phyloP scores from a whole-genome alignment of 495 filamentous ascomycete species.

The Trichoderma virens region DNA sequence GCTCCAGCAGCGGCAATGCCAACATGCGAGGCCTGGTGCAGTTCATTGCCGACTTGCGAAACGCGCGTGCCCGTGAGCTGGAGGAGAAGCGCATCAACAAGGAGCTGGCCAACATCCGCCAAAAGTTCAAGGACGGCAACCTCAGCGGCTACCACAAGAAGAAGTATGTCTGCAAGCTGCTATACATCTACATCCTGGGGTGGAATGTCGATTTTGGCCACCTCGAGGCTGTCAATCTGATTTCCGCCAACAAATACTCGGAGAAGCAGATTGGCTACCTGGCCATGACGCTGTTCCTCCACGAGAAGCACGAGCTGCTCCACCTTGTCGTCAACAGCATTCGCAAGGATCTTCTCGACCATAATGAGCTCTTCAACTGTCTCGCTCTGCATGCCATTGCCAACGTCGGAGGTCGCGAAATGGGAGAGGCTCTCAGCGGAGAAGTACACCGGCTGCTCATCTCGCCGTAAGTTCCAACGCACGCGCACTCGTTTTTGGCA shows the following conservation, averaged over 20 bases:
- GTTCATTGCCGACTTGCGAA: slow-evolving; percentile 96
- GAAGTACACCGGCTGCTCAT: slow-evolving; percentile 95
- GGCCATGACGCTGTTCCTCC: slow-evolving; percentile 92
- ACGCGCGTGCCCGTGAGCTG: slow-evolving; percentile 87
- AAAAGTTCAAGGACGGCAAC: slow-evolving; percentile 81
- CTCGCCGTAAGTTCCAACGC: slow-evolving; percentile 66
- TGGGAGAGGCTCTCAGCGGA: slow-evolving; percentile 86
- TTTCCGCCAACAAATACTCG: slow-evolving; percentile 93
- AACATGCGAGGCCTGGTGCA: slow-evolving; percentile 87
- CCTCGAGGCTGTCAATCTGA: slow-evolving; percentile 94
- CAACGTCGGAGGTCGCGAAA: slow-evolving; percentile 92
- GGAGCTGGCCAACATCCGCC: slow-evolving; percentile 94
- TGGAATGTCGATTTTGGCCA: slow-evolving; percentile 99
- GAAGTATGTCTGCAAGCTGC: slow-evolving; percentile 99
- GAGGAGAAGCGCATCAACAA: slow-evolving; percentile 99
- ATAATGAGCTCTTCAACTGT: slow-evolving; percentile 96
- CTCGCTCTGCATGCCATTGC: slow-evolving; percentile 97
- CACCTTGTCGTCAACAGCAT: slow-evolving; percentile 98
- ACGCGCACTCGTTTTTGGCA: not conserved
- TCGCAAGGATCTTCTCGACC: slow-evolving; percentile 86
- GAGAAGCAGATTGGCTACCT: slow-evolving; percentile 99
- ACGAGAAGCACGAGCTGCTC: slow-evolving; percentile 92
- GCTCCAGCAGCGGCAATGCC: slow-evolving; percentile 52
- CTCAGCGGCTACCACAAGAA: slow-evolving; percentile 97
- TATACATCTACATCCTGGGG: slow-evolving; percentile 98